phyloP scores from a whole-genome alignment of 73 alveolate species.

The Paramecium primaurelia region DNA sequence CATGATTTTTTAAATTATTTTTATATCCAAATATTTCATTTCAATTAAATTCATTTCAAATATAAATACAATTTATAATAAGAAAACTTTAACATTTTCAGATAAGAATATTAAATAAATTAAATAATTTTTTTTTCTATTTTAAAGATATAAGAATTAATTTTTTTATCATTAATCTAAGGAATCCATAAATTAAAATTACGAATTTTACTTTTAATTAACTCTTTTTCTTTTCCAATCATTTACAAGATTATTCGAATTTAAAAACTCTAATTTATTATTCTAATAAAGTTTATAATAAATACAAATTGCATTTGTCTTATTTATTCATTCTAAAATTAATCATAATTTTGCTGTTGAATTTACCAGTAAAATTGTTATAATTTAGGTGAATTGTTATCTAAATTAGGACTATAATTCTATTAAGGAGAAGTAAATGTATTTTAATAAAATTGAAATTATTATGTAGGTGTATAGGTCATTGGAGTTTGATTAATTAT shows the following conservation, averaged over 20 bases:
- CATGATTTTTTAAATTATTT: neutral
- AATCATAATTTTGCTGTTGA: neutral
- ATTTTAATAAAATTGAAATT: neutral
- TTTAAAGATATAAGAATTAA: neutral
- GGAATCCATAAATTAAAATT: neutral
- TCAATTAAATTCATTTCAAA: neutral
- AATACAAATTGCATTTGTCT: neutral
- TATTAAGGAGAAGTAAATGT: neutral
- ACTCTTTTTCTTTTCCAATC: slow-evolving; percentile 27
- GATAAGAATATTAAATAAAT: neutral
- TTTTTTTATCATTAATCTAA: neutral
- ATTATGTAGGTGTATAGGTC: neutral
- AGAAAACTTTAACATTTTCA: neutral
- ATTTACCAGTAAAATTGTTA: neutral
- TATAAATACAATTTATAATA: no score
- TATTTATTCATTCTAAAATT: neutral
- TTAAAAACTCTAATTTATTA: neutral
- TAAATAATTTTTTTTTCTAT: neutral
- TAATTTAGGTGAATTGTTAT: neutral
- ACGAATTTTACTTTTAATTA: neutral
- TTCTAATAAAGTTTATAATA: neutral
- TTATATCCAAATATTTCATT: neutral
- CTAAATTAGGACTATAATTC: neutral
- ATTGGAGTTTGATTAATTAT: slow-evolving; percentile 13
- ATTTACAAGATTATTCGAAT: neutral